Evolutionary conservation across 192 early-diverging fungal species (phyloP).

Genomic region (Kappamyces sp.): DNA sequence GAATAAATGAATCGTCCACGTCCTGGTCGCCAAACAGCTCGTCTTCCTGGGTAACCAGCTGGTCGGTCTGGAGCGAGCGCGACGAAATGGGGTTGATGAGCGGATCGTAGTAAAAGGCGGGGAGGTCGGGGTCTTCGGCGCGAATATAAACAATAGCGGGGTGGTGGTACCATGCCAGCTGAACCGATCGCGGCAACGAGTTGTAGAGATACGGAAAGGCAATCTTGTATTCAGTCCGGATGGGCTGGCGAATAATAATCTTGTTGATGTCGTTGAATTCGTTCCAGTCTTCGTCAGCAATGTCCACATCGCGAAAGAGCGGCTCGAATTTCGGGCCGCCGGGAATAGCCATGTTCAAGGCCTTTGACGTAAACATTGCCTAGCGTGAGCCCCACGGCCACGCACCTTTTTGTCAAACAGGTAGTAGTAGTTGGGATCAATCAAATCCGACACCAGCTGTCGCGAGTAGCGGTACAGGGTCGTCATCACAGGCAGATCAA

Average conservation of each 20-base stretch:
- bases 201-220: constrained; percentile 99
- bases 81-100: constrained; percentile 96
- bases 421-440: constrained; percentile 97
- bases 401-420: constrained; percentile 80
- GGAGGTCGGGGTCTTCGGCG: constrained; percentile 89
- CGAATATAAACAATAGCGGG: constrained; percentile 84
- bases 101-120: constrained; percentile 96
- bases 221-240: constrained; percentile 98
- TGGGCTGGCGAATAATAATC: constrained; percentile 97
- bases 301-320: constrained; percentile 90
- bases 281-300: constrained; percentile 99
- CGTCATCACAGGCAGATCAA: constrained; percentile 91
- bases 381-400: background rate
- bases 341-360: constrained; percentile 95
- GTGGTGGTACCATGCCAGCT: constrained; percentile 87
- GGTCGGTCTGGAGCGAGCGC: constrained; percentile 51
- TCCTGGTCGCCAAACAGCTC: constrained; percentile 61
- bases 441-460: constrained; percentile 89
- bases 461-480: constrained; percentile 86
- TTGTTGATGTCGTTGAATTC: constrained; percentile 99
- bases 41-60: constrained; percentile 58
- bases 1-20: constrained; percentile 72
- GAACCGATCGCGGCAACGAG: constrained; percentile 88
- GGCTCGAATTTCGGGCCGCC: constrained; percentile 98
- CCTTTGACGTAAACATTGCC: constrained; percentile 94